Percentiles rank a stretch among this genome's conserved stretches.
Evolutionary conservation across 2,329 filamentous ascomycete genomes (phyloP).

Genomic region (Penicillium sclerotiorum): DNA sequence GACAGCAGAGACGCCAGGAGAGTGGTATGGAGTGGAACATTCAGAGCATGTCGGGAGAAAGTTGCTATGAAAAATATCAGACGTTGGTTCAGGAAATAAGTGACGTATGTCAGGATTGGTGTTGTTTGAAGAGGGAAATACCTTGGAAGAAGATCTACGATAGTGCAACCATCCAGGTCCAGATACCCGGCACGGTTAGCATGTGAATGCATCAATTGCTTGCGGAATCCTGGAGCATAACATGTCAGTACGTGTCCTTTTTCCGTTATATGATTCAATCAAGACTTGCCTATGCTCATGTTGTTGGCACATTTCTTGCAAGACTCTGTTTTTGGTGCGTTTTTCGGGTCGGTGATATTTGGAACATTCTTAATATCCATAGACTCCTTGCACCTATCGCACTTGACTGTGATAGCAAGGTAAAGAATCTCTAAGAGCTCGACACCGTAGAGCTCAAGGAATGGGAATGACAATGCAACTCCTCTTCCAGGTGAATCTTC

Average conservation of each 20-base stretch:
- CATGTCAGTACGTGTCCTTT: background rate
- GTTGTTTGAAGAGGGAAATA: conserved; percentile 42
- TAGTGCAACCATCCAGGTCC: conserved; percentile 72
- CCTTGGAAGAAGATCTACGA: conserved; percentile 75
- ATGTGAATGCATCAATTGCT: conserved; percentile 71
- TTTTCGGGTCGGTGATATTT: conserved; percentile 51
- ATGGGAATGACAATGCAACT: conserved; percentile 77
- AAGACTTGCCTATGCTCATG: conserved; percentile 48
- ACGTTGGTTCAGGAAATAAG: background rate
- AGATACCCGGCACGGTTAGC: conserved; percentile 77
- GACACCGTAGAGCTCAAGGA: conserved; percentile 73
- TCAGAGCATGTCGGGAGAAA: conserved; percentile 77
- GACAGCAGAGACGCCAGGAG: conserved; percentile 69
- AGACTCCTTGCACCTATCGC: conserved; percentile 73
- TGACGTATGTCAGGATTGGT: background rate
- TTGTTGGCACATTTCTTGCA: conserved; percentile 60
- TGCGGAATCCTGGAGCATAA: conserved; percentile 55
- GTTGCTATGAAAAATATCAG: conserved; percentile 53
- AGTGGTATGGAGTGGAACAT: conserved; percentile 69
- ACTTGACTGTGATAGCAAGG: conserved; percentile 73
- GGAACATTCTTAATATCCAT: conserved; percentile 71
- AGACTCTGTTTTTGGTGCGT: conserved; percentile 48
- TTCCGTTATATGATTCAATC: background rate
- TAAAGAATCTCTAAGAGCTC: conserved; percentile 71
- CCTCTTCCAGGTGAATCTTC: conserved; percentile 61